Base-by-base conservation (phyloP, 305 asterid genomes). In the Withania somnifera region DNA sequence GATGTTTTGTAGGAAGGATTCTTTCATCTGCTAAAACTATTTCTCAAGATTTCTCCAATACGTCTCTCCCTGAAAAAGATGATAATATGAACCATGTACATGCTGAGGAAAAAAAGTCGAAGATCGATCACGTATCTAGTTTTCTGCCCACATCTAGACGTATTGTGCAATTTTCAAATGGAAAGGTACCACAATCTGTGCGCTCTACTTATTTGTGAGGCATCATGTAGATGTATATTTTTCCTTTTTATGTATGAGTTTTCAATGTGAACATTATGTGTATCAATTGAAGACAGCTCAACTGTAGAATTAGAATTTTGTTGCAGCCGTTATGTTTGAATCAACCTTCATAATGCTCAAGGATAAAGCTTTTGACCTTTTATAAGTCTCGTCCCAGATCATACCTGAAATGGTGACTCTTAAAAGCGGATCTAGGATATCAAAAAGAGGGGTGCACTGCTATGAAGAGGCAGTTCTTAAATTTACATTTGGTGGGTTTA, bases 61-160 rank as follows among this genome's bases (percentile, higher is more conserved):
- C 86, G 28, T 80, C 90, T 66, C 83, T 50, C 38, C 71, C 63
- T 64, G 88, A 73, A 45, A 87, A 85, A 85, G 77, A 19, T 69
- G 92, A 85, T 69, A 85, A 79, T 85, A 83, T 82, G 85, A 87
- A 82, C 57, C 73, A 64, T 75, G 54, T 58, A 38, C 78, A 85
- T 20, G 15, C 60, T 34, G 82, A 83, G 82, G 89, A 84, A 76
- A 69, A 86, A 77, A 77, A 17, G 63, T 80, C 86, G 10, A 92
- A 88, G 63, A 86, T 86, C 77, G 88, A 87, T 28, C 96, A 89
- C 15, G 30, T 85, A 79, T 95, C 99, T 75, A 93, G 91, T 87
- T 95, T 95, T 89, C 87, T 95, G 64, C 99, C 98, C 36, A 95
- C 99, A 51, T 95, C 99, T 28, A 90, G 98, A 85, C 88, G 98